Evolutionary conservation across 331 rosid species (phyloP), one percentile per base, ranked within the genome.

Genomic region (Quercus tomentella): DNA sequence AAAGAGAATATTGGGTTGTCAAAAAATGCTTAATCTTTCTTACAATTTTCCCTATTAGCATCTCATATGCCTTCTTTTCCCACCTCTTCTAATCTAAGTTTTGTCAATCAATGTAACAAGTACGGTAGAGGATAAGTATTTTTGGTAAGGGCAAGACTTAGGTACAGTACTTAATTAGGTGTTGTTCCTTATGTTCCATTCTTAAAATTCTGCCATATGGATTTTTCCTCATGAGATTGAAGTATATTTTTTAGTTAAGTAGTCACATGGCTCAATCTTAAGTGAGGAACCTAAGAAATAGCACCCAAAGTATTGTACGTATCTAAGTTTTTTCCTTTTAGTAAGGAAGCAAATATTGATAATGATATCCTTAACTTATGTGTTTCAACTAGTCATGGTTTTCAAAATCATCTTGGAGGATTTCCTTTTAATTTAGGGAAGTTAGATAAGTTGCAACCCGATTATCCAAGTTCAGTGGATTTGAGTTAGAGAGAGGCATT

Each of bases 101-200:
- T 35, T 33, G 17, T 15, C 51, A 7, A 67, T 62, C 66, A 69
- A 75, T 84, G 37, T 77, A 3, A 77, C 90, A 93, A 98, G 95
- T 60, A n/a, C n/a, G n/a, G 72, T 89, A 85, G 97, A 92, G 82
- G 99, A 89, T 81, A 93, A 92, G 71, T 70, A 87, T 72, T 90
- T 37, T 82, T 76, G 90, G 82, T 22, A 90, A 89, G 87, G 51
- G 28, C 3, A 1, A 26, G 28, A 26, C 3, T 26, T 26, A 26
- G 28, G 28, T 26, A 26, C 28, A 26, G 28, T 26, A 26, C 28
- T 26, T 26, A 26, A 26, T 26, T 26, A 26, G 3, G 3, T 30
- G 33, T 1, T 30, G 33, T 30, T 30, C 5, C 28, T 30, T 30
- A 30, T 0, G 5, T 30, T 30, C 4, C 4, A 0, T 4, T 30